Conservation (phyloP, 1,139 yeast species). For the Magnusiomyces tetraspermus region DNA sequence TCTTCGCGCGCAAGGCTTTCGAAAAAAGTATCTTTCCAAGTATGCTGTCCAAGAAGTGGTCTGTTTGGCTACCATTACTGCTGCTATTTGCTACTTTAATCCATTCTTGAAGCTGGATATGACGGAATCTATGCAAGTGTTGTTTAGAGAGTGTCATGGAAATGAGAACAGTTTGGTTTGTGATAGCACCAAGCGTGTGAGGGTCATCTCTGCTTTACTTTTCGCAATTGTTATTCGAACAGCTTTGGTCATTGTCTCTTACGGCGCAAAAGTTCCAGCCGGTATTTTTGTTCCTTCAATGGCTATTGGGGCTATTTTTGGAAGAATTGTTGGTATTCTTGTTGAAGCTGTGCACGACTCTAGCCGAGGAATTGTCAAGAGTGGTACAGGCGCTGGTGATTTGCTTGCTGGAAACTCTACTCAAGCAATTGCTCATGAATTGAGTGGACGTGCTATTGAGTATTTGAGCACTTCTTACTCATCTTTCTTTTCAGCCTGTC, state of each 20-base stretch:
- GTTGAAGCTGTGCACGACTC: constrained; percentile 49
- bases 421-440: not conserved
- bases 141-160: constrained; percentile 72
- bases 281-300: constrained; percentile 94
- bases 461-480: constrained; percentile 8
- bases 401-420: not conserved
- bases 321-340: constrained; percentile 68
- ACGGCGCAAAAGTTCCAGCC: constrained; percentile 89
- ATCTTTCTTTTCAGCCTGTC: constrained; percentile 39
- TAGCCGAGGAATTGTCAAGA: constrained; percentile 1
- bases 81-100: constrained; percentile 73
- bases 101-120: constrained; percentile 74
- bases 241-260: constrained; percentile 66
- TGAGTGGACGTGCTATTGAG: not conserved
- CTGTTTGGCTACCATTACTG: constrained; percentile 57
- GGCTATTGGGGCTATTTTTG: constrained; percentile 95
- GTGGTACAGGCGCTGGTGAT: not conserved
- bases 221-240: constrained; percentile 69
- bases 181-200: constrained; percentile 23
- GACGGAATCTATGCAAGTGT: constrained; percentile 89
- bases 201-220: constrained; percentile 42
- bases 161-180: constrained; percentile 30
- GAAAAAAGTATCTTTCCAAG: constrained; percentile 55
- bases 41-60: constrained; percentile 65
- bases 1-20: constrained; percentile 64